phyloP scores from a whole-genome alignment of 305 asterid genomes.

The Fraxinus sp. region DNA sequence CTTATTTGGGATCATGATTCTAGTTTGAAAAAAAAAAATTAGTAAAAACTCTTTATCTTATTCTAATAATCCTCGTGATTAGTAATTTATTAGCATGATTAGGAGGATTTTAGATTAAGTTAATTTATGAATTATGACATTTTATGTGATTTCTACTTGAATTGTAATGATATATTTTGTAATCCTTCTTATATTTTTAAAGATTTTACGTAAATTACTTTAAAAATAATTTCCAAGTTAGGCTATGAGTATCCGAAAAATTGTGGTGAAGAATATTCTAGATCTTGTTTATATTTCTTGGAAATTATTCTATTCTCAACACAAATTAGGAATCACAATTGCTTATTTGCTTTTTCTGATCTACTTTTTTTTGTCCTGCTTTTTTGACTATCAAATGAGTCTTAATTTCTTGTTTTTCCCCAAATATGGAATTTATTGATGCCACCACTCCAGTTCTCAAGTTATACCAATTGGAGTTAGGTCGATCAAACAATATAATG shows the following conservation, averaged over 20 bases:
- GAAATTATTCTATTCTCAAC: conserved; percentile 20
- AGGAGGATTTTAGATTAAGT: not conserved
- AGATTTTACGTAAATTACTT: not conserved
- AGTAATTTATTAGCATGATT: conserved; percentile 7
- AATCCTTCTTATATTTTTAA: not conserved
- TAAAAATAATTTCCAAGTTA: not conserved
- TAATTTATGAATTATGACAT: not conserved
- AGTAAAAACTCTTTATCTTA: not conserved
- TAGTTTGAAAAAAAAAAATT: not conserved
- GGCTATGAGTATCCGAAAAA: conserved; percentile 30
- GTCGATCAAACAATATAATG: not conserved
- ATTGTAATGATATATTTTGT: not conserved
- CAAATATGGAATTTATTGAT: not conserved
- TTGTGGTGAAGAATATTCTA: conserved; percentile 34
- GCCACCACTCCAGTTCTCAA: not conserved
- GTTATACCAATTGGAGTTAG: not conserved
- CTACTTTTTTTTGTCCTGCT: conserved; percentile 32
- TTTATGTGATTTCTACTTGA: not conserved
- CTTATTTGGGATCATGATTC: not conserved
- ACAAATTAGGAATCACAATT: conserved; percentile 25
- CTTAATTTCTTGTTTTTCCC: not conserved
- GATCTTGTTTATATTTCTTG: conserved; percentile 11
- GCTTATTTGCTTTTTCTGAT: conserved; percentile 23
- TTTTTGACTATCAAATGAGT: not conserved
- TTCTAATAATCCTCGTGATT: not conserved